These are phyloP conservation scores for Colletotrichum sp. DNA, from an alignment of 2,329 filamentous ascomycete species.

Conservation along the genomic window DNA sequence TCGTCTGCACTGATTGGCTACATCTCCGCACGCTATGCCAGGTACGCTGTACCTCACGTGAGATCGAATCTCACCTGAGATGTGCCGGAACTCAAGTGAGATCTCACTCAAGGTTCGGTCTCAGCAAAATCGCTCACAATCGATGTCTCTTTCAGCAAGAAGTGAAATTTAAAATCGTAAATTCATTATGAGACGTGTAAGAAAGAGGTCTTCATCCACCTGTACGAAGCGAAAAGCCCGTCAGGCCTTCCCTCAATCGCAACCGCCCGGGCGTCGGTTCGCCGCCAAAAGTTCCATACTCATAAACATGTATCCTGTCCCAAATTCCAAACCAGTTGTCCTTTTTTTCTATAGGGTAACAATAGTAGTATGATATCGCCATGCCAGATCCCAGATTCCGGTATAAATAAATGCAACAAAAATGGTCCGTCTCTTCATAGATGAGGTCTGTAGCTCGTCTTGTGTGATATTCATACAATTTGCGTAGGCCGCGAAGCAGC, in stretches of 20 bases:
- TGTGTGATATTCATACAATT: slow-evolving; percentile 1
- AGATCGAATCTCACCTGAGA: neutral
- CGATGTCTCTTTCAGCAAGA: neutral
- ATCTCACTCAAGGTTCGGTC: neutral
- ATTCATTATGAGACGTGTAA: neutral
- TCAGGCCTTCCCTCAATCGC: neutral
- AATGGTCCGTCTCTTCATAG: neutral
- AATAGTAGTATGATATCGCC: neutral
- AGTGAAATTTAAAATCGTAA: neutral
- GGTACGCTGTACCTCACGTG: neutral
- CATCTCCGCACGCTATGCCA: neutral
- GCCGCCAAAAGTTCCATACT: neutral
- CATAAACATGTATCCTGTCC: neutral
- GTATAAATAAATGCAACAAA: neutral
- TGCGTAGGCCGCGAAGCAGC: neutral
- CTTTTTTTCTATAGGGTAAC: slow-evolving; percentile 21
- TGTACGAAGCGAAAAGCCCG: neutral
- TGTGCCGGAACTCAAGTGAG: neutral
- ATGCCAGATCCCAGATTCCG: neutral
- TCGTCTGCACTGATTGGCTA: neutral
- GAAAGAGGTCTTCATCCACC: neutral
- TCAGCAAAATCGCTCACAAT: neutral
- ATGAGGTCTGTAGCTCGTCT: neutral
- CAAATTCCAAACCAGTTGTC: neutral
- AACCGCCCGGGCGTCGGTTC: neutral